A percentile compares a stretch with the other conserved stretches of the same genome.
These are phyloP conservation scores for Didymella keratinophila DNA, from an alignment of 2,329 filamentous ascomycete species.

Conservation along the genomic window DNA sequence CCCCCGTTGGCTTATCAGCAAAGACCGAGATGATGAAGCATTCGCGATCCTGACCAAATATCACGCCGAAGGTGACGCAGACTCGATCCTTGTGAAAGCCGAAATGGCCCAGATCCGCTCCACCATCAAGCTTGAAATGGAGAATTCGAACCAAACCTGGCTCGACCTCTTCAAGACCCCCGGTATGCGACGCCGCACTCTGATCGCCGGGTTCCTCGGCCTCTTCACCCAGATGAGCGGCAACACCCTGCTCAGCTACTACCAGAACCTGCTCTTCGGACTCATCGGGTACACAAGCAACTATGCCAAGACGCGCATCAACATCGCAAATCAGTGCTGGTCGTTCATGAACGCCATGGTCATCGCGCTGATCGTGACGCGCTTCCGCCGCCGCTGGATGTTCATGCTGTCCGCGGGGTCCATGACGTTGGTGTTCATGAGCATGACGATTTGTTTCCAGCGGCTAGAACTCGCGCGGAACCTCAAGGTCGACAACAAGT, in stretches of 20 bases:
- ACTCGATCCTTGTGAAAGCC: slow-evolving; percentile 55
- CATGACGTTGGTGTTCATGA: slow-evolving; percentile 63
- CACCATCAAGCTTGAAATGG: slow-evolving; percentile 64
- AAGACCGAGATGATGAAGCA: slow-evolving; percentile 58
- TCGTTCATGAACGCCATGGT: slow-evolving; percentile 50
- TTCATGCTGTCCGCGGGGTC: slow-evolving; percentile 59
- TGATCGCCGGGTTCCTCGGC: slow-evolving; percentile 44
- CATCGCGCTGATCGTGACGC: slow-evolving; percentile 52
- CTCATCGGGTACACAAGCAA: slow-evolving; percentile 51
- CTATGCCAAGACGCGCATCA: slow-evolving; percentile 53
- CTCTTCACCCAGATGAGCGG: slow-evolving; percentile 53
- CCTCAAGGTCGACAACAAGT: slow-evolving; percentile 38
- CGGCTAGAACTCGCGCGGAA: slow-evolving; percentile 36
- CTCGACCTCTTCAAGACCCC: slow-evolving; percentile 59
- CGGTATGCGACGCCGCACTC: slow-evolving; percentile 50
- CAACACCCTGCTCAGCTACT: slow-evolving; percentile 52
- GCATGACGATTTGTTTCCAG: slow-evolving; percentile 62
- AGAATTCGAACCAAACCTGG: slow-evolving; percentile 63
- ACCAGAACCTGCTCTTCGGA: slow-evolving; percentile 47
- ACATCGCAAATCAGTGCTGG: slow-evolving; percentile 54
- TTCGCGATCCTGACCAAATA: slow-evolving; percentile 50
- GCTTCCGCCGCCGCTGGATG: slow-evolving; percentile 55
- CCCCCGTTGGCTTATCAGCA: slow-evolving; percentile 61
- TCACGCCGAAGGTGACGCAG: slow-evolving; percentile 55
- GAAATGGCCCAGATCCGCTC: slow-evolving; percentile 68